Evolutionary conservation across 192 early-diverging fungal genomes (phyloP), one percentile per base, ranked within the genome.

Genomic region (Diversispora epigaea): DNA sequence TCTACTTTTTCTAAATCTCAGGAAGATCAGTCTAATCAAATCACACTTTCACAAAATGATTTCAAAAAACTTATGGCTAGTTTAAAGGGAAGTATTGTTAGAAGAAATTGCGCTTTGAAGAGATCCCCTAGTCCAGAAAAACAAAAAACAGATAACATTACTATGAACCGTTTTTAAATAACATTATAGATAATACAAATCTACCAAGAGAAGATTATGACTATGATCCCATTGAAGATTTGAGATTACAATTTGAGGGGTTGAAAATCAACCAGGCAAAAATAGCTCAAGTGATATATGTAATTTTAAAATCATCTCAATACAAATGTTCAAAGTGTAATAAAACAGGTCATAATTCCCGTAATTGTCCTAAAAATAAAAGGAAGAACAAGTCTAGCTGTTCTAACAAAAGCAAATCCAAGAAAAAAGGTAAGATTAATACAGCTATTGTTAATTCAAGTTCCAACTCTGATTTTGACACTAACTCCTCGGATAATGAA

Each of bases 211-310:
- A 61, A 32, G 21, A 61, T 32, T 61, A 61, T 61, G 58, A 61
- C 39, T 25, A 61, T 61, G 21, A 61, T 61, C 4, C 58, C 39
- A 61, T 61, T 32, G 58, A 61, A 32, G 58, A 61, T 61, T 32
- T 61, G 22, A 32, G 22, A 61, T 19, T 32, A 32, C 22, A 25
- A 32, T 61, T 61, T 32, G 21, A 19, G 39, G 25, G 58, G 39
- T 61, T 61, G 12, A 61, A 0, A 61, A 11, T 61, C 22, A 61
- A 61, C 39, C 22, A 4, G 5, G 21, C 39, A 11, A 61, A 32
- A 61, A 61, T 32, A 32, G 39, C 58, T 61, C 22, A 19, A 8
- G 25, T 60, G n/a, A 60, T 7, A 60, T 4, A 19, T 60, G 57
- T 22, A 22, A 8, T 60, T 60, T 22, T 22, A 22, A 60, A 60